Percentiles rank a stretch among this genome's conserved stretches.
Evolutionary conservation across 805 yeast species (phyloP).

Genomic region (Candida verbasci): DNA sequence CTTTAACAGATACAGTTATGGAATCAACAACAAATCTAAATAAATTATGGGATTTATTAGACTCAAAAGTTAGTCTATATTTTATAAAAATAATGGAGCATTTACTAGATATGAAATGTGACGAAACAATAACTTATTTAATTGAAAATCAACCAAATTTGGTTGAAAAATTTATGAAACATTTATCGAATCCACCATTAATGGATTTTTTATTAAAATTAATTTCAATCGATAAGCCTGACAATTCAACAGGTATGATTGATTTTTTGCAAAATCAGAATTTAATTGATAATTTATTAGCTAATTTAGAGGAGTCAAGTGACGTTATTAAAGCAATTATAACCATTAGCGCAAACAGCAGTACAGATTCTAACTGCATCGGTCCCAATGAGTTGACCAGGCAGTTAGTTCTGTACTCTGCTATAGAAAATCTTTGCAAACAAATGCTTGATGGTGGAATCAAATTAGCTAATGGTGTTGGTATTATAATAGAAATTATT

Average conservation of each 20-base stretch:
- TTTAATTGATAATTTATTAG: slow-evolving; percentile 31
- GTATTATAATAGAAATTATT: slow-evolving; percentile 43
- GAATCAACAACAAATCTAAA: slow-evolving; percentile 62
- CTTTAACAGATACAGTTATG: slow-evolving; percentile 84
- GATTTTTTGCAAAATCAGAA: slow-evolving; percentile 40
- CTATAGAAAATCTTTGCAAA: slow-evolving; percentile 31
- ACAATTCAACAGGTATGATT: slow-evolving; percentile 42
- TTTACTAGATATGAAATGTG: slow-evolving; percentile 44
- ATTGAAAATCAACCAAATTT: slow-evolving; percentile 39
- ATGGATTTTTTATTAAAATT: slow-evolving; percentile 43
- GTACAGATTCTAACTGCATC: slow-evolving; percentile 42
- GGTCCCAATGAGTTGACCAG: slow-evolving; percentile 46
- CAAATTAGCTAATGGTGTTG: slow-evolving; percentile 46
- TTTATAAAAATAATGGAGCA: slow-evolving; percentile 88
- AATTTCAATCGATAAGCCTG: slow-evolving; percentile 44
- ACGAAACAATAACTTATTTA: slow-evolving; percentile 41
- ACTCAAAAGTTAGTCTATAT: too few relatives aligned
- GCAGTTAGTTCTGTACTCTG: slow-evolving; percentile 35
- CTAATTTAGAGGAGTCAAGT: slow-evolving; percentile 23
- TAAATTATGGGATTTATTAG: slow-evolving; percentile 77
- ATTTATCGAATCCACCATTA: slow-evolving; percentile 42
- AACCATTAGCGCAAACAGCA: slow-evolving; percentile 43
- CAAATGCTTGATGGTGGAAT: slow-evolving; percentile 44
- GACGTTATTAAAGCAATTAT: slow-evolving; percentile 43
- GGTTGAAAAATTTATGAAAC: slow-evolving; percentile 40